Percentiles rank a stretch among this genome's conserved stretches.
Evolutionary conservation across 2,329 filamentous ascomycete genomes (phyloP).

Genomic region (Microdochium nivale): DNA sequence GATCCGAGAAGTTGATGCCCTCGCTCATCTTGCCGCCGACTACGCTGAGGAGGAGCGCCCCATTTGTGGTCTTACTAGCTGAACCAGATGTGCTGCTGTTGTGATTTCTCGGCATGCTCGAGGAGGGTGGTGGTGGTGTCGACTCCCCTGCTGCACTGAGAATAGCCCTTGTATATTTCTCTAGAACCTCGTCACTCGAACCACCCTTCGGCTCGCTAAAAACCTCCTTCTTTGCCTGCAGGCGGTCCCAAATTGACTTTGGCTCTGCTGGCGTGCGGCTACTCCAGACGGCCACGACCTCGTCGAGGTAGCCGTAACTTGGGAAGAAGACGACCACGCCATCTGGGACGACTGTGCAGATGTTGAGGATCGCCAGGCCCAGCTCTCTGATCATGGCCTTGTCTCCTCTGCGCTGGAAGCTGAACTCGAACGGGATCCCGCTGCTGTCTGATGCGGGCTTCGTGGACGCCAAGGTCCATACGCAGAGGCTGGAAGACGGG

Average conservation of each 20-base stretch:
- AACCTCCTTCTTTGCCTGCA: constrained; percentile 51
- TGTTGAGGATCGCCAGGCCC: constrained; percentile 61
- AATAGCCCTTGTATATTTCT: constrained; percentile 64
- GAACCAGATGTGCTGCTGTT: background rate
- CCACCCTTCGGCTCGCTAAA: constrained; percentile 49
- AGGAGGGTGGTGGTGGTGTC: background rate
- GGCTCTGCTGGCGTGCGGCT: constrained; percentile 12
- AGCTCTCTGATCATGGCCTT: constrained; percentile 63
- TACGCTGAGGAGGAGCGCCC: constrained; percentile 79
- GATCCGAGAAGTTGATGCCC: constrained; percentile 96
- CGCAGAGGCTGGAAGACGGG: constrained; percentile 70
- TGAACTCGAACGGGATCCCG: constrained; percentile 67
- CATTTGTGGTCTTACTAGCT: constrained; percentile 22
- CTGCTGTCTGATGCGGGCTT: constrained; percentile 19
- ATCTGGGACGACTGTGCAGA: constrained; percentile 70
- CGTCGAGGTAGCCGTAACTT: constrained; percentile 82
- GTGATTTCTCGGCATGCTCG: background rate
- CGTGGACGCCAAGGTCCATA: constrained; percentile 55
- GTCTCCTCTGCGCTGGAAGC: constrained; percentile 68
- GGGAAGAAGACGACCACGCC: constrained; percentile 94
- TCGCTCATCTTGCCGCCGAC: constrained; percentile 93
- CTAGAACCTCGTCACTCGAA: constrained; percentile 61
- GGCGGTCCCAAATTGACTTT: constrained; percentile 47
- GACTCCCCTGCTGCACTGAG: constrained; percentile 25
- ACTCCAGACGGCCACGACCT: constrained; percentile 59